phyloP scores from a whole-genome alignment of 495 filamentous ascomycete genomes.

The Hypomontagnella submonticulosa region DNA sequence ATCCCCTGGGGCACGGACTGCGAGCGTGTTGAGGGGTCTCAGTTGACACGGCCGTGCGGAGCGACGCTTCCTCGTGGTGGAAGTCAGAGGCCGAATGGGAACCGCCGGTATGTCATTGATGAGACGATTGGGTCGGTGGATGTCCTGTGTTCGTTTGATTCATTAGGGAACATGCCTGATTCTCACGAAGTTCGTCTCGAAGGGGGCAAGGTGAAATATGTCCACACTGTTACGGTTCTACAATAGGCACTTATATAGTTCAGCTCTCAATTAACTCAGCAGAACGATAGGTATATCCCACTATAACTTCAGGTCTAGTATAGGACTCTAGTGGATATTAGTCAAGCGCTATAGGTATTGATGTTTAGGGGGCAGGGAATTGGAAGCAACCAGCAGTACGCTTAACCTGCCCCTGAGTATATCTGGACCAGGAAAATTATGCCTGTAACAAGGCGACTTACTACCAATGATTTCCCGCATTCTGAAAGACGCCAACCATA shows the following conservation, averaged over 20 bases:
- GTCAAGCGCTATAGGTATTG: no score
- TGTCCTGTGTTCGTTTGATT: slow-evolving; percentile 60
- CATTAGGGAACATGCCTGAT: slow-evolving; percentile 56
- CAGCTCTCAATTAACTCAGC: no score
- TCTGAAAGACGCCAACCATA: no score
- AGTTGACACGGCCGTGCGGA: slow-evolving; percentile 54
- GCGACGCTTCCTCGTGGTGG: slow-evolving; percentile 53
- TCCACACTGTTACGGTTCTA: slow-evolving; percentile 54
- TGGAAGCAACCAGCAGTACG: no score
- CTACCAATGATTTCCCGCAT: no score
- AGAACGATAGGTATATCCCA: no score
- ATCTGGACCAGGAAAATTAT: no score
- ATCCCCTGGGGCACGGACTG: slow-evolving; percentile 62
- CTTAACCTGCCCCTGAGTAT: no score
- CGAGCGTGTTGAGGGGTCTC: slow-evolving; percentile 58
- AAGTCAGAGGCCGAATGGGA: slow-evolving; percentile 52
- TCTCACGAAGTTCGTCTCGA: slow-evolving; percentile 60
- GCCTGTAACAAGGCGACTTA: no score
- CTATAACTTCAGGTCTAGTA: no score
- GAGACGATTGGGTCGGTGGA: slow-evolving; percentile 59
- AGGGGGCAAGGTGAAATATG: slow-evolving; percentile 59
- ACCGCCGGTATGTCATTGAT: slow-evolving; percentile 63
- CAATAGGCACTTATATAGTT: slow-evolving; percentile 1
- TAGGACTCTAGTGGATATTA: no score
- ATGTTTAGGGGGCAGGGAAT: no score